Base-by-base conservation (phyloP, 129 eudicot genomes). In the Logfia minima region DNA sequence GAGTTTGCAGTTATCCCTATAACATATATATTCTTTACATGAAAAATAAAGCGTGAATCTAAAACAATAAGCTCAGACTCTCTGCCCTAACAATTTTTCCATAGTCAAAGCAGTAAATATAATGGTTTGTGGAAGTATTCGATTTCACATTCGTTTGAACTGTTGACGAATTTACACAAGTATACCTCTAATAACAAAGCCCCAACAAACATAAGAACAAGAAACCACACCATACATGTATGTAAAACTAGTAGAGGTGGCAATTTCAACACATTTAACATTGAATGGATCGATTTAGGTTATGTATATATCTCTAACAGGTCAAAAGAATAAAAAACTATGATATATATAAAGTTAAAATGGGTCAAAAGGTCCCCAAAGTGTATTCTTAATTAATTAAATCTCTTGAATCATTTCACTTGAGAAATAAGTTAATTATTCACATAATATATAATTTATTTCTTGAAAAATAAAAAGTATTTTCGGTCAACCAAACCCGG, bases 361-460 rank as follows among this genome's bases (percentile, higher is more conserved):
- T 11, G 51, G 34, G 53, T 58, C 28, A 62, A 72, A 53, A 28
- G 65, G 8, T 39, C 8, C 39, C 63, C 9, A 52, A 32, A 29
- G 62, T 24, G 43, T 71, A 10, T 34, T 71, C 55, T 51, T 53
- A n/a, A 29, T 29, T 61, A 64, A 52, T 28, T 52, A 71, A 48
- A 72, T 28, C 51, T 21, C 28, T 34, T 56, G 18, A 72, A 35
- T 58, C 43, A 34, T 16, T 53, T 58, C 55, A 22, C 9, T 32
- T 6, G 13, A 58, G 28, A 31, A 55, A 52, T 11, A 17, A 18
- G n/a, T 31, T 18, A 1, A 31, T 29, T 19, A 31, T 32, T 4
- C 26, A 51, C 5, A 31, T 52, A 59, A n/a, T 52, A 51, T 26
- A 19, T 29, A 2, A 48, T 55, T 21, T 11, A 70, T 24, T 70